A percentile compares a stretch with the other conserved stretches of the same genome.
These are phyloP conservation scores for Croton laevigatus DNA, from an alignment of 441 rosid genomes.

Conservation along the genomic window DNA sequence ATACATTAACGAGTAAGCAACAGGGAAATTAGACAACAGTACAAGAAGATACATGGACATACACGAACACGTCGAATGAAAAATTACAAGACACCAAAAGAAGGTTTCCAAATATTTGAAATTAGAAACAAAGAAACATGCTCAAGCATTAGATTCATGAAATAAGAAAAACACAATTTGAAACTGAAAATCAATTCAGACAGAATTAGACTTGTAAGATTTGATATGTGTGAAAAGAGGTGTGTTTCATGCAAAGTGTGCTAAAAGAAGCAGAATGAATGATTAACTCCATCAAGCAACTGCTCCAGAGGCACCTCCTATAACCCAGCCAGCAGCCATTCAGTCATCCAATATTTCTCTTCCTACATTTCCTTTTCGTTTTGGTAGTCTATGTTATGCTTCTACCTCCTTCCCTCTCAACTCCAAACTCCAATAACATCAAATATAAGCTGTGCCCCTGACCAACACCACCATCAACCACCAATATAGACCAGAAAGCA, in stretches of 20 bases:
- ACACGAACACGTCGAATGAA: not conserved
- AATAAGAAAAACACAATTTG: not conserved
- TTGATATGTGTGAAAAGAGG: not conserved
- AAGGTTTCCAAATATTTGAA: not conserved
- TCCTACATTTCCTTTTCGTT: too few relatives aligned
- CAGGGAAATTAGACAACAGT: not conserved
- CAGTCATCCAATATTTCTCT: too few relatives aligned
- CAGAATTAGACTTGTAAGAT: not conserved
- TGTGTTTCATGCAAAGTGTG: too few relatives aligned
- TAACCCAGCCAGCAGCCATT: too few relatives aligned
- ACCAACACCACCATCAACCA: too few relatives aligned
- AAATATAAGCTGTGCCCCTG: too few relatives aligned
- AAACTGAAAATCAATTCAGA: not conserved
- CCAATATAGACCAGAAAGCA: not conserved
- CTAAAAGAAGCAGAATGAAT: too few relatives aligned
- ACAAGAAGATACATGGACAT: not conserved
- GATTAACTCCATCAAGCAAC: too few relatives aligned
- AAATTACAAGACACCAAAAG: not conserved
- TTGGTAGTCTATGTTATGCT: too few relatives aligned
- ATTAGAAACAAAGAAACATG: not conserved
- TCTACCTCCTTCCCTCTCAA: too few relatives aligned
- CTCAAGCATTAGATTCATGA: not conserved
- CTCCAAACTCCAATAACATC: too few relatives aligned
- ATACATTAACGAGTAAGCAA: slow-evolving; percentile 8
- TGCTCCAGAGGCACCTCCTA: too few relatives aligned